Base-by-base conservation (phyloP, 1,139 yeast genomes). In the Pichia sp. region DNA sequence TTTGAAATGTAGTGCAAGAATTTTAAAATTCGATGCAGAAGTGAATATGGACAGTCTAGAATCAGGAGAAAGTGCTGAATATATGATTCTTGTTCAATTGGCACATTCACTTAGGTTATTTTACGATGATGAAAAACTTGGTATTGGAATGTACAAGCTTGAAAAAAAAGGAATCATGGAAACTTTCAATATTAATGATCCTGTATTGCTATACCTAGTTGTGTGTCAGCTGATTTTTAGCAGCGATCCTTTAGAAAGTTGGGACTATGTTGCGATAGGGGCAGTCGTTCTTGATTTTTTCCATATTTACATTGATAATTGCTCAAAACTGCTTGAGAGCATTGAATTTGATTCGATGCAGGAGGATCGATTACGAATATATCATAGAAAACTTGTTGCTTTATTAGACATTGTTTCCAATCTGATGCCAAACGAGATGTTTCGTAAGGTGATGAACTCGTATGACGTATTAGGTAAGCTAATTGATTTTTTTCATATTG, bases 331-430 rank as follows among this genome's bases (percentile, higher is more conserved):
- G 35, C 54, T 45, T 9, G 28, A 39, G 5, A 46, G 38, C 0
- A 53, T 50, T 7, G 31, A 55, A 32, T 40, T 42, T 2, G 18
- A 33, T 0, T 37, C 52, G 14, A 25, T n/a, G n/a, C n/a, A n/a
- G n/a, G n/a, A n/a, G n/a, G n/a, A n/a, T n/a, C n/a, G n/a, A n/a
- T n/a, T n/a, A n/a, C n/a, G 35, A 2, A n/a, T 23, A 3, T 12
- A 41, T 8, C 57, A 58, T 38, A 35, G 45, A n/a, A 41, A 52
- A 17, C 25, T 67, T 18, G 48, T 65, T 8, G 42, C 55, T 1
- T 36, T 47, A 0, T 50, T 78, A 31, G 85, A 81, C 54, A 68
- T 77, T 7, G 51, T 80, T 4, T 63, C 79, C 2, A 71, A 72
- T 28, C 52, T 80, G 22, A 58, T 74, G 15, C 71, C 72, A 43